These are phyloP conservation scores for Moricandia arvensis DNA, from an alignment of 345 rosid species.

Conservation along the genomic window DNA sequence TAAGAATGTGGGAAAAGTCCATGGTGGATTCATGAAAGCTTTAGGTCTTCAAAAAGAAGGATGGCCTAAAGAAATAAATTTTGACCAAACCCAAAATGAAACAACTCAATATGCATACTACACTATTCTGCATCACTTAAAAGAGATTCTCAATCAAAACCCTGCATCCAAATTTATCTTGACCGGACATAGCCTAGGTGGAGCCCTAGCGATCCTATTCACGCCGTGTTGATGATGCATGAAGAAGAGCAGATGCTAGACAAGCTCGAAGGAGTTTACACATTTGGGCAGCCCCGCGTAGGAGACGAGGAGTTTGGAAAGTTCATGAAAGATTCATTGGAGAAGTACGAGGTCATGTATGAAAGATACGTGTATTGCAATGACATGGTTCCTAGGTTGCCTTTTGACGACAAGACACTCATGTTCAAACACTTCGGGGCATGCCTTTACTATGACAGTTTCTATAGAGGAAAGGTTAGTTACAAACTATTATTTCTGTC, in stretches of 20 bases:
- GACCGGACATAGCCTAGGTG: constrained; percentile 64
- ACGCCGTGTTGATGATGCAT: constrained; percentile 41
- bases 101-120: constrained; percentile 43
- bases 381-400: constrained; percentile 58
- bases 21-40: constrained; percentile 62
- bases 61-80: constrained; percentile 41
- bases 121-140: constrained; percentile 35
- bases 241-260: constrained; percentile 44
- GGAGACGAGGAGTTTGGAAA: constrained; percentile 47
- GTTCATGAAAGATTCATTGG: constrained; percentile 41
- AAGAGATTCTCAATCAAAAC: constrained; percentile 35
- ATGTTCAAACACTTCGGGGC: constrained; percentile 49
- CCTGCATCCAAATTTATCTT: constrained; percentile 43
- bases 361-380: constrained; percentile 48
- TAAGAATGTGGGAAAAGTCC: constrained; percentile 50
- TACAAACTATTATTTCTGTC: not conserved
- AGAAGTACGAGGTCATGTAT: constrained; percentile 37
- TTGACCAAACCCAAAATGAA: constrained; percentile 21
- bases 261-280: constrained; percentile 52
- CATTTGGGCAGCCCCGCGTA: constrained; percentile 63
- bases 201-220: constrained; percentile 50
- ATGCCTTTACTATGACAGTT: constrained; percentile 45
- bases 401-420: constrained; percentile 49
- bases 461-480: constrained; percentile 49
- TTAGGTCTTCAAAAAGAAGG: constrained; percentile 52